Evolutionary conservation across 1,139 yeast species (phyloP), one percentile per base, ranked within the genome.

Genomic region (Pneumocystis sp.): DNA sequence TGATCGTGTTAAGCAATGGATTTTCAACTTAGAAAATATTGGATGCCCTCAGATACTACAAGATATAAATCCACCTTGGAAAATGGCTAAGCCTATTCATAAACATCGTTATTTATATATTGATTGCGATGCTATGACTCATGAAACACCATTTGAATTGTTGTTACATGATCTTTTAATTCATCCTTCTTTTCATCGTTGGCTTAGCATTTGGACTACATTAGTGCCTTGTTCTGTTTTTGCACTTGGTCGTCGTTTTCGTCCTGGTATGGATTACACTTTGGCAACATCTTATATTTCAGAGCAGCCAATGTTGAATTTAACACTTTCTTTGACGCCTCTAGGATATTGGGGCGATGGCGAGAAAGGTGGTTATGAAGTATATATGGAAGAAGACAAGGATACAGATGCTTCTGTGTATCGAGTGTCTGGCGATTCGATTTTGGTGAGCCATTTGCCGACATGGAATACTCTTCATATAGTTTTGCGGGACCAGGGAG

Each of bases 221-320:
- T 73, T 90, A 66, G 77, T 81, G 1, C 84, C 87, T 8, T 78
- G 84, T 10, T 81, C 85, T 60, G 89, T 87, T 67, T 88, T 87
- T 70, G 77, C 87, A 1, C 73, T 90, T 59, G 81, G 87, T 1
- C 82, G 99, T 73, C 79, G 97, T 69, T 95, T 95, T 77, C 82
- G 98, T 71, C 98, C 97, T 0, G 98, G 97, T 1, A 85, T 84
- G 57, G 99, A 95, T 75, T 95, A 89, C 74, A 91, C 93, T 3
- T 79, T 95, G 63, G 98, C 98, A 0, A 89, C 97, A 0, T 82
- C 88, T 12, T 79, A 85, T 4, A 86, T 83, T 61, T 77, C 79
- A 61, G 71, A 69, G 5, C 67, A 63, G 19, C 70, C 69, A 3
- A 68, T 68, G 8, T 62, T 67, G n/a, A 71, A 70, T 37, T 65